Base-by-base conservation (phyloP, 2,329 filamentous ascomycete genomes). In the Pestalotiopsis sp. region DNA sequence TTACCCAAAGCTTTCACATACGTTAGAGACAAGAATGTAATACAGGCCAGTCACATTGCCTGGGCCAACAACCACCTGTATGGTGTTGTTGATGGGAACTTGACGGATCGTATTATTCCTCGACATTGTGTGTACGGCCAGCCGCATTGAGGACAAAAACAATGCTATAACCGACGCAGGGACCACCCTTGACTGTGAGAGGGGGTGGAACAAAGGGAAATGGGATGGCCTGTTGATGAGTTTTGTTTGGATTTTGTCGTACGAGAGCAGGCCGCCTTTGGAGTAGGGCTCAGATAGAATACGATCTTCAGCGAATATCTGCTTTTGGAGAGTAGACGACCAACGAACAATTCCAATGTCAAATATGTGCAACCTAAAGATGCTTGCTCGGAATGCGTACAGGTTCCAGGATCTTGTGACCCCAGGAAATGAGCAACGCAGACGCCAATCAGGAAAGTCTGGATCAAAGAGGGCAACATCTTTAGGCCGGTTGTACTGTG, bases 1-100 rank as follows among this genome's bases (percentile, higher is more conserved):
- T 11, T 64, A 60, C n/a, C n/a, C 64, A 66, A 56, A 52, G 65
- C 14, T 66, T 67, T 26, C 67, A 22, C 40, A 75, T 71, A 81
- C 79, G 71, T 81, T 81, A 39, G 78, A 78, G 66, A 81, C 73
- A 20, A 78, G 74, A 48, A 81, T 80, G 64, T 80, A 79, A 69
- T 80, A 81, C 64, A 76, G 63, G 39, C 77, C 78, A 3, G 79
- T 81, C 69, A 78, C 71, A 63, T 72, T 73, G 38, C 78, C 79
- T 52, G 78, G 78, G 30, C 72, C 72, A 64, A 77, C 78, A 69
- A 75, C 74, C 24, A 71, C 68, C 40, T 75, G 72, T 67, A 77
- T 73, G 35, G 75, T 76, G 30, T 75, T 75, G 65, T 77, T 78
- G 64, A 78, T 77, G 22, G 75, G 76, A 14, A 71, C 71, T 71